Conservation (phyloP, 2,329 filamentous ascomycete species). For the Thelonectria rubi region DNA sequence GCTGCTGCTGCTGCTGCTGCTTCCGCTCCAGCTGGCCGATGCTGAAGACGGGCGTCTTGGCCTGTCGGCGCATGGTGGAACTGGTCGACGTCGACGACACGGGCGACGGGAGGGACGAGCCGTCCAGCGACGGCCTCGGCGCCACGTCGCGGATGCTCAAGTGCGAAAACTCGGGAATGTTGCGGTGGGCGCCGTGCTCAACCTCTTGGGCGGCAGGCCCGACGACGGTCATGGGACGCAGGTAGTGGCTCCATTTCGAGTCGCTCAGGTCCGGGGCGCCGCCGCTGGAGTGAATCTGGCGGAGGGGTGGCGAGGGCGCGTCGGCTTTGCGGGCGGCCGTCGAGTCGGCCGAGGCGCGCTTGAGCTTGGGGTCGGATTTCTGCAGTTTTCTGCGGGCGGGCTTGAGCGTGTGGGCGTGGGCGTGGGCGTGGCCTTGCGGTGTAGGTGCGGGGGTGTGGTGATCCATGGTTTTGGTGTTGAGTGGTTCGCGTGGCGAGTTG, state of each 20-base stretch:
- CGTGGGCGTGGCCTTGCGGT: slow-evolving; percentile 1
- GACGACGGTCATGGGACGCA: slow-evolving; percentile 38
- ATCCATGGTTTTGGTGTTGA: slow-evolving; percentile 7
- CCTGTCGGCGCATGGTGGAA: slow-evolving; percentile 54
- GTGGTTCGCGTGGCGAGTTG: slow-evolving; percentile 16
- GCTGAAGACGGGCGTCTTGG: slow-evolving; percentile 61
- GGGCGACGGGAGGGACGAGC: slow-evolving; percentile 42
- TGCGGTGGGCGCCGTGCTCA: slow-evolving; percentile 26
- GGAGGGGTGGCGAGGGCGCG: slow-evolving; percentile 32
- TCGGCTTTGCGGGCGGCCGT: slow-evolving; percentile 35
- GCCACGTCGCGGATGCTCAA: slow-evolving; percentile 33
- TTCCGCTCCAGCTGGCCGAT: slow-evolving; percentile 59
- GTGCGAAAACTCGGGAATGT: slow-evolving; percentile 42
- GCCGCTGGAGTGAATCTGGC: slow-evolving; percentile 24
- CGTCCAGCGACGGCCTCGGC: slow-evolving; percentile 39
- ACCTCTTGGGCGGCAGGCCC: slow-evolving; percentile 6
- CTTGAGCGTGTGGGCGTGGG: slow-evolving; percentile 36
- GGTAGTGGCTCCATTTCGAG: slow-evolving; percentile 43
- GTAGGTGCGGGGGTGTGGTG: slow-evolving; percentile 22
- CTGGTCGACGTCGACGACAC: slow-evolving; percentile 47
- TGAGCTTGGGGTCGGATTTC: slow-evolving; percentile 43
- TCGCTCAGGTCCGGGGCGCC: slow-evolving; percentile 42
- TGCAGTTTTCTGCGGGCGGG: slow-evolving; percentile 44
- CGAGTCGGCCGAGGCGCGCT: slow-evolving; percentile 42
- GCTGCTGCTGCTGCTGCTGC: slow-evolving; percentile 13